Evolutionary conservation across 805 yeast species (phyloP).

Genomic region (Maudiozyma turicensis): DNA sequence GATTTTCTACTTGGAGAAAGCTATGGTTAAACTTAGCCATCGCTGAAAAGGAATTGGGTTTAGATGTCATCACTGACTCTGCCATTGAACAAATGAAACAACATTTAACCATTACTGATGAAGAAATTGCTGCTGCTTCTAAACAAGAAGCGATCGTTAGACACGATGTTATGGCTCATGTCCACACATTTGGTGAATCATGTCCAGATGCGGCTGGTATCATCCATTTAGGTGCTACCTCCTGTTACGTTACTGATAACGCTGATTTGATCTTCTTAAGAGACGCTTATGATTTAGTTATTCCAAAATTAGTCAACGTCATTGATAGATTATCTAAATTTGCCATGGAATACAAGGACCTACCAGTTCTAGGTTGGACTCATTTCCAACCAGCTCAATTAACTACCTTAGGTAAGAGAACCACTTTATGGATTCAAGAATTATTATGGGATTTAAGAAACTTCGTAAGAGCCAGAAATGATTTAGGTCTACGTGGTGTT

Average conservation of each 20-base stretch:
- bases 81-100: conserved; percentile 79
- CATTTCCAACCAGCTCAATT: conserved; percentile 99
- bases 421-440: conserved; percentile 96
- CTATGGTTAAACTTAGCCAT: conserved; percentile 91
- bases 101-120: conserved; percentile 79
- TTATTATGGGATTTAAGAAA: conserved; percentile 95
- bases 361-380: conserved; percentile 98
- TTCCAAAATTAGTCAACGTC: conserved; percentile 92
- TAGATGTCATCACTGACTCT: conserved; percentile 75
- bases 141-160: conserved; percentile 95
- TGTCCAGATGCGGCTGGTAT: conserved; percentile 97
- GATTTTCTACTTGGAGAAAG: conserved; percentile 97
- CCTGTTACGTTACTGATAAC: conserved; percentile 95
- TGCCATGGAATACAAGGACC: conserved; percentile 85
- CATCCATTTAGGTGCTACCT: conserved; percentile 96
- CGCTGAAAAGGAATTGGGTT: conserved; percentile 89
- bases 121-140: conserved; percentile 81
- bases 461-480: conserved; percentile 91
- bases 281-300: conserved; percentile 87
- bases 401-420: conserved; percentile 97
- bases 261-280: conserved; percentile 95
- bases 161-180: conserved; percentile 99
- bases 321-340: conserved; percentile 82
- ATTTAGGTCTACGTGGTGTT: conserved; percentile 92
- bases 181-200: conserved; percentile 84